Base-by-base conservation (phyloP, 108 stramenopile genomes). In the Conticribra guillardii region DNA sequence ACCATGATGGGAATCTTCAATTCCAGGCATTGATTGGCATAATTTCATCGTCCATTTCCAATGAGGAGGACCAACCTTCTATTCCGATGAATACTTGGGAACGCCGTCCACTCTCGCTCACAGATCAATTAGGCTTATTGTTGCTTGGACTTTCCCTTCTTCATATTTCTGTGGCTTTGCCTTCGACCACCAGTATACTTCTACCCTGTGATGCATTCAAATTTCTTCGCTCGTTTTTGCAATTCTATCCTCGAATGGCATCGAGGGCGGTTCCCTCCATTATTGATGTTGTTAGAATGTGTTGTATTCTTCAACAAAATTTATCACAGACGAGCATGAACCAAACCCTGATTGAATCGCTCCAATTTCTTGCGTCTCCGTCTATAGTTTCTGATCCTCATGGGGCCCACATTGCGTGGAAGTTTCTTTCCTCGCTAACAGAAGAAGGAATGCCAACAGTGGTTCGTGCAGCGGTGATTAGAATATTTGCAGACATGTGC, bases 361-460 rank as follows among this genome's bases (percentile, higher is more conserved):
- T 77, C 9, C 29, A 69, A 21, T 77, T 77, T 21, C 49, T 77
- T 19, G 50, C 76, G 1, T 58, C 76, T 8, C 28, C 53, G 34
- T 61, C 65, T 1, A 26, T 92, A 15, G 79, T 87, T 27, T 54
- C 60, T 1, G 89, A 92, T 75, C 74, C 89, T 16, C 82, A 83
- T 49, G 87, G 89, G 48, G 87, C 89, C 1, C 87, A 87, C 18
- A 60, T 88, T 15, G 69, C 87, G 56, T 92, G 89, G 89, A 30
- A 53, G 2, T 69, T 69, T 64, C 46, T 80, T 76, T 85, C 67
- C 37, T 88, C 47, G 29, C 82, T 73, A 77, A 80, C 31, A 64
- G 61, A 11, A 16, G 76, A 84, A 14, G 56, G 50, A 2, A 58
- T 73, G 23, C 82, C 89, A 17, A 14, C 71, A 44, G 44, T 63